These are phyloP conservation scores for Apiospora aurea DNA, from an alignment of 2,329 filamentous ascomycete genomes.

Conservation along the genomic window DNA sequence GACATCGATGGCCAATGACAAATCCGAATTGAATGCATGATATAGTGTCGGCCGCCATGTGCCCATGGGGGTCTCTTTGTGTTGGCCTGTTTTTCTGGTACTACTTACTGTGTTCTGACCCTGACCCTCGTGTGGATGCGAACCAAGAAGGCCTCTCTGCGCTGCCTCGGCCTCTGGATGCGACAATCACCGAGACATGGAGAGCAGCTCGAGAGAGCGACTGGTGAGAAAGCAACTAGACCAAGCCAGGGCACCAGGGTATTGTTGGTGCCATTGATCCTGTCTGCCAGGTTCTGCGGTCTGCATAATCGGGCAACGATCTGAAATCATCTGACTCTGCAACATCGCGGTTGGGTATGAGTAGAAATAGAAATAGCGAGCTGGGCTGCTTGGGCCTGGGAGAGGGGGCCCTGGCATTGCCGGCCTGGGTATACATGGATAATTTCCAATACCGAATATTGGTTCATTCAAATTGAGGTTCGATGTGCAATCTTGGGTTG, in stretches of 20 bases:
- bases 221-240: not conserved
- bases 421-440: not conserved
- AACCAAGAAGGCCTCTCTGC: not conserved
- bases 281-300: not conserved
- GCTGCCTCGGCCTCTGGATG: slow-evolving; percentile 2
- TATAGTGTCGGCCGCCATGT: slow-evolving; percentile 40
- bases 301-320: slow-evolving; percentile 19
- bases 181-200: slow-evolving; percentile 3
- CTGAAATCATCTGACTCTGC: slow-evolving; percentile 17
- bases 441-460: slow-evolving; percentile 2
- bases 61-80: slow-evolving; percentile 13
- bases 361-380: not conserved
- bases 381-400: not conserved
- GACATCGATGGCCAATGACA: slow-evolving; percentile 47
- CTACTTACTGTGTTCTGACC: not conserved
- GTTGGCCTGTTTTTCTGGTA: slow-evolving; percentile 17
- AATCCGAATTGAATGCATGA: slow-evolving; percentile 32
- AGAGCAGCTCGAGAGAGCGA: not conserved
- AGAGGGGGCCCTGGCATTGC: not conserved
- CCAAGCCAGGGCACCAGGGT: slow-evolving; percentile 3
- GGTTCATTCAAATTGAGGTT: slow-evolving; percentile 10
- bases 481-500: slow-evolving; percentile 6
- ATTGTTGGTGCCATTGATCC: slow-evolving; percentile 1
- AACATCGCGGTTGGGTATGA: not conserved
- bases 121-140: not conserved